phyloP scores from a whole-genome alignment of 2,329 filamentous ascomycete species.

The Sclerotinia trifoliorum region DNA sequence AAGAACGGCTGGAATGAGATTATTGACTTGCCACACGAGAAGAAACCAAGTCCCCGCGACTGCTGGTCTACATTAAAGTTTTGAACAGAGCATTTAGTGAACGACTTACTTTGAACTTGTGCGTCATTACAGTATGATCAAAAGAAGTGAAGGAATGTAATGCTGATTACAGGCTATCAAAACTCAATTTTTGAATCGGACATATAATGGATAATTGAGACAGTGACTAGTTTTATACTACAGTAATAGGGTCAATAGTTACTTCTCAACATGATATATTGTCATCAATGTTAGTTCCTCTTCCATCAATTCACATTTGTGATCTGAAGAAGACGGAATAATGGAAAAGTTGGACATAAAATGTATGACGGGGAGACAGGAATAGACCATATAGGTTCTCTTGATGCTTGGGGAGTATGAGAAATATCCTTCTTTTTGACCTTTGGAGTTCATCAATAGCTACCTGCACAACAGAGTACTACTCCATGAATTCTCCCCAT shows the following conservation, averaged over 20 bases:
- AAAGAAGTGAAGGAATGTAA: neutral
- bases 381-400: neutral
- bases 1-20: neutral
- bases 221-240: too few species aligned
- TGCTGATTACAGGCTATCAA: neutral
- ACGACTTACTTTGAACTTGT: too few species aligned
- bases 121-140: too few species aligned
- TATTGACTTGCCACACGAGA: neutral
- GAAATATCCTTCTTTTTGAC: neutral
- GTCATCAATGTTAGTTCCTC: neutral
- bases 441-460: too few species aligned
- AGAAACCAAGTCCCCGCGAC: neutral
- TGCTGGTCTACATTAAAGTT: neutral
- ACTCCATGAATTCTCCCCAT: fast-evolving
- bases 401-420: too few species aligned
- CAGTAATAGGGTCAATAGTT: neutral
- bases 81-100: neutral
- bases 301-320: neutral
- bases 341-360: neutral
- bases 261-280: neutral
- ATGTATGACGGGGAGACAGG: neutral
- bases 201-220: neutral
- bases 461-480: neutral
- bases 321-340: neutral
- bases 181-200: neutral